Evolutionary conservation across 139 green algal genomes (phyloP), one percentile per base, ranked within the genome.

Genomic region (Chlamydomonas urium): DNA sequence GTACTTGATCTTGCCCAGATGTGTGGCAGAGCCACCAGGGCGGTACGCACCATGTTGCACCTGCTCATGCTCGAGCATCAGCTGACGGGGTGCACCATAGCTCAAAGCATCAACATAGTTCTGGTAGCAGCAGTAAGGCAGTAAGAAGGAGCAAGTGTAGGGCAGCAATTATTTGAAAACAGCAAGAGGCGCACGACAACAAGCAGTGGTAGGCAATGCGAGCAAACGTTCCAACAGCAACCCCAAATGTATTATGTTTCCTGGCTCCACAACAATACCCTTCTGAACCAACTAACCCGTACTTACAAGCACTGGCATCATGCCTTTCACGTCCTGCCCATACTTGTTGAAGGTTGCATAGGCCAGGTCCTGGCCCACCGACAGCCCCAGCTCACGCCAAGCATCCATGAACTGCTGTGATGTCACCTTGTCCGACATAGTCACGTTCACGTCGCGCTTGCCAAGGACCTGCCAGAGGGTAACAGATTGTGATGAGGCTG

Each of bases 321-420:
- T 34, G 24, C 83, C 83, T 2, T 57, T 61, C 1, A 36, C 33
- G 28, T 82, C 72, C 31, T 81, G 77, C 23, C 83, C 83, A 56
- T 86, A 83, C 66, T 85, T 85, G 47, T 83, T 82, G 71, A 86
- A 89, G 19, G 86, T 59, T 2, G 72, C 80, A 34, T 62, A 37
- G 19, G 74, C 63, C 17, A 71, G 56, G 1, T 34, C 31, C 2
- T 21, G 53, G 2, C 34, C 36, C 21, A 89, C 32, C 4, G 28
- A 2, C 28, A 89, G 47, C 0, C 80, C 83, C 33, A 89, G 77
- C 6, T 38, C 28, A 29, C 8, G 23, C 75, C 77, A 86, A 19
- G 69, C 65, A 1, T 65, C n/a, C 1, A 68, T 29, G 57, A 89
- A 89, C 67, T 86, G 76, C 5, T 61, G 37, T 2, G 62, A n/a